Conservation (phyloP, 2,329 filamentous ascomycete genomes). For the Penicillium sclerotigenum region DNA sequence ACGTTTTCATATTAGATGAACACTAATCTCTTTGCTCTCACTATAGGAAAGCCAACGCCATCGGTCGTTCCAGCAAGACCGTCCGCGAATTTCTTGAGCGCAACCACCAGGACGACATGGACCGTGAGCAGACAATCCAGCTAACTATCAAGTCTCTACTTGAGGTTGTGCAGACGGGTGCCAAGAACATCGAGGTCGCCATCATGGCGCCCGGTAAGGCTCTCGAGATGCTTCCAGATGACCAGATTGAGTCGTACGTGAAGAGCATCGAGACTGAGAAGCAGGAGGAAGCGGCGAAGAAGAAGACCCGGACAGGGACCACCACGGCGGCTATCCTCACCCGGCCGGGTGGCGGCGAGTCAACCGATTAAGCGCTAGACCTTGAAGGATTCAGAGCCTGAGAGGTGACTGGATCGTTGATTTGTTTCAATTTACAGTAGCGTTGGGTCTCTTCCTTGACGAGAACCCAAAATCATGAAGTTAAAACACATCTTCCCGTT, state of each 20-base stretch:
- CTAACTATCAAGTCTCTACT: constrained; percentile 96
- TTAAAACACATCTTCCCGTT: constrained; percentile 1
- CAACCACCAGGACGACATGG: constrained; percentile 98
- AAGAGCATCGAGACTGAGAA: constrained; percentile 99
- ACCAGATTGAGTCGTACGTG: constrained; percentile 95
- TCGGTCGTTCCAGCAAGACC: constrained; percentile 97
- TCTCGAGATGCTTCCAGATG: constrained; percentile 89
- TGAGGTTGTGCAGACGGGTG: constrained; percentile 96
- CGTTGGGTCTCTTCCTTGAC: constrained; percentile 23
- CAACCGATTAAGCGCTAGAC: constrained; percentile 17
- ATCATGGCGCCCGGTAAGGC: constrained; percentile 91
- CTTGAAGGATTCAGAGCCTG: constrained; percentile 17
- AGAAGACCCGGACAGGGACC: constrained; percentile 65
- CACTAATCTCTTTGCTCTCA: constrained; percentile 6
- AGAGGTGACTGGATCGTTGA: constrained; percentile 21
- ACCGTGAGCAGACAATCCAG: constrained; percentile 91
- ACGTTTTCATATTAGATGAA: constrained; percentile 6
- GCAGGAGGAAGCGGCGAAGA: constrained; percentile 96
- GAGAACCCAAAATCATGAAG: constrained; percentile 25
- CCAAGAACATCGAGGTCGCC: constrained; percentile 99
- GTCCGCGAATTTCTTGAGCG: constrained; percentile 97
- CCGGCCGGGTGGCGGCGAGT: constrained; percentile 48
- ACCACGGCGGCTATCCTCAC: constrained; percentile 68
- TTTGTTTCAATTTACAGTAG: constrained; percentile 25
- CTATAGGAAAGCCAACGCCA: constrained; percentile 95